Conservation (phyloP, 2,329 filamentous ascomycete species). For the Mariannaea elegans region DNA sequence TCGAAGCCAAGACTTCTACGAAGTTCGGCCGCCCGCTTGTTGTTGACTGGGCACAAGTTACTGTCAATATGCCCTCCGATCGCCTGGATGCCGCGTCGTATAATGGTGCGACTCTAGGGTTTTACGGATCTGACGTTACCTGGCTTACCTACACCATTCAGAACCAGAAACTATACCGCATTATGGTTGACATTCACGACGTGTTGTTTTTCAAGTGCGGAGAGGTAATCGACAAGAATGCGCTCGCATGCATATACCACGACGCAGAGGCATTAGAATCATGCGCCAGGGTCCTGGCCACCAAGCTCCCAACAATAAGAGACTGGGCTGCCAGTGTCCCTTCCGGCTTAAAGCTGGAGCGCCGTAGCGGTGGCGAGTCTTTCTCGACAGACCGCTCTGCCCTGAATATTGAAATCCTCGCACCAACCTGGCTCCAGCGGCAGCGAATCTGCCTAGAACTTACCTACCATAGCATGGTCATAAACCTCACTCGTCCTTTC, state of each 20-base stretch:
- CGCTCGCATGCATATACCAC: conserved; percentile 24
- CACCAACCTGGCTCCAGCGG: conserved; percentile 52
- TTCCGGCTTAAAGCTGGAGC: conserved; percentile 44
- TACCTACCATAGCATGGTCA: conserved; percentile 49
- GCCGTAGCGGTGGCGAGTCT: conserved; percentile 40
- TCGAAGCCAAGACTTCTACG: conserved; percentile 58
- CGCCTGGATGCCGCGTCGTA: conserved; percentile 22
- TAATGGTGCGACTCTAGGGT: conserved; percentile 24
- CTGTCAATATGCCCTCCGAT: conserved; percentile 46
- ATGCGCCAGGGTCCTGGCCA: conserved; percentile 26
- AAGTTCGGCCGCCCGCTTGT: conserved; percentile 57
- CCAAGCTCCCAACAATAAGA: conserved; percentile 43
- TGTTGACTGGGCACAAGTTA: conserved; percentile 44
- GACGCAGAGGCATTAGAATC: conserved; percentile 28
- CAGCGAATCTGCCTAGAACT: conserved; percentile 52
- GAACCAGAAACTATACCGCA: conserved; percentile 21
- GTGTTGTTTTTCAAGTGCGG: conserved; percentile 41
- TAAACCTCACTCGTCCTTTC: conserved; percentile 51
- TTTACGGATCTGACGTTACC: conserved; percentile 26
- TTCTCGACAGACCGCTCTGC: conserved; percentile 47
- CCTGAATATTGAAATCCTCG: conserved; percentile 39
- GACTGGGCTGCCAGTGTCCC: conserved; percentile 45
- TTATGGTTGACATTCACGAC: conserved; percentile 38
- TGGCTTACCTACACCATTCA: conserved; percentile 36
- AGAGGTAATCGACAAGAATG: conserved; percentile 4